Percentiles rank a stretch among this genome's conserved stretches.
phyloP scores from a whole-genome alignment of 345 rosid genomes.

The Eucalyptus pumila region DNA sequence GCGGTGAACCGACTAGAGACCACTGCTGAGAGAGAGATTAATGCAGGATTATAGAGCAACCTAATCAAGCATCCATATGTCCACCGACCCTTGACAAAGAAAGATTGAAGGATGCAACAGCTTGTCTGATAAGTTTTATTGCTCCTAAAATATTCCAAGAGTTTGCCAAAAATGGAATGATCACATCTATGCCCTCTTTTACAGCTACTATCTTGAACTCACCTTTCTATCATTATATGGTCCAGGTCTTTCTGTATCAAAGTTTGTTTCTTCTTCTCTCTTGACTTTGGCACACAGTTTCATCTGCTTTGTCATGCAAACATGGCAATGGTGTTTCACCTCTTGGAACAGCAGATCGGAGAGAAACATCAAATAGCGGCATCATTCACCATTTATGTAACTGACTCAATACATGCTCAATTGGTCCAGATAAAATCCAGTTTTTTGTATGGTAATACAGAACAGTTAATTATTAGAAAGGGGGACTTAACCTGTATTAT shows the following conservation, averaged over 20 bases:
- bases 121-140: not conserved
- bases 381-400: not conserved
- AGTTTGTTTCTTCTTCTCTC: not conserved
- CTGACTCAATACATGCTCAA: not conserved
- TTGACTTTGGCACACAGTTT: not conserved
- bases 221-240: not conserved
- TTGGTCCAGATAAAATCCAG: not conserved
- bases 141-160: not conserved
- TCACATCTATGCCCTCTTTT: not conserved
- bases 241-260: not conserved
- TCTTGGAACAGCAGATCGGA: not conserved
- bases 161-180: not conserved
- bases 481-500: not conserved
- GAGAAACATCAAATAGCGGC: not conserved
- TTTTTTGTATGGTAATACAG: not conserved
- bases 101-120: not conserved
- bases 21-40: not conserved
- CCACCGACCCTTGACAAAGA: not conserved
- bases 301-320: not conserved
- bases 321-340: not conserved
- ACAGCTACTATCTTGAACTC: not conserved
- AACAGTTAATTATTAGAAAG: not conserved
- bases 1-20: not conserved
- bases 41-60: not conserved
- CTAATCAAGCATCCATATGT: not conserved